Evolutionary conservation across 1,284 basidiomycete genomes (phyloP), one percentile per base, ranked within the genome.

Genomic region (Boletellus sp.): DNA sequence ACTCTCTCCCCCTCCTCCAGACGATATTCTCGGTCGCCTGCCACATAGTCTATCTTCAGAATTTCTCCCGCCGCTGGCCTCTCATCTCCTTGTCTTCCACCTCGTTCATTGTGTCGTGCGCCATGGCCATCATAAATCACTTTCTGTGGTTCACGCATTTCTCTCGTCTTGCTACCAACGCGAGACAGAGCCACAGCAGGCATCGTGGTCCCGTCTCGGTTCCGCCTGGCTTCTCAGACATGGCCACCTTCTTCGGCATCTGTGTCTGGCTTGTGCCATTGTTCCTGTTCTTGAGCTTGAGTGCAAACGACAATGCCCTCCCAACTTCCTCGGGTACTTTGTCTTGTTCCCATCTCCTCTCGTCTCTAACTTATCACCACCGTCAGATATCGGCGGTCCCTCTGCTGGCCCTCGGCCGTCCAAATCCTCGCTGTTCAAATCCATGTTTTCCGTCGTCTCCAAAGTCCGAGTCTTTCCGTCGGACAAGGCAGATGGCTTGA

Each of bases 111-210:
- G 78, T 82, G 1, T 95, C 92, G 0, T 96, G 93, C 67, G 58
- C 80, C 12, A 74, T 94, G 49, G 93, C 95, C 52, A 80, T 97
- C 50, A 70, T 75, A 3, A 92, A 97, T 71, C 94, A 97, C 71
- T 97, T 97, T 65, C 69, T 91, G 49, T 96, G 93, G 91, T 97
- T 97, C 77, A 92, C 91, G 72, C 79, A 96, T 72, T 97, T 97
- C 67, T 83, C 93, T 24, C 80, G 76, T 19, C 58, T 85, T 39
- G 84, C 88, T 35, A 79, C 81, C 47, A 73, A 78, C 26, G 73
- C 77, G 19, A 71, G 75, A 52, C 77, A 75, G 37, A 49, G 51
- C 18, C 59, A 66, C 37, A 59, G 68, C 44, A 76, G 75, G 50
- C 80, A 80, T 58, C 74, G 75, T 44, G 71, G 69, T 13, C 62